These are phyloP conservation scores for Allodekkera sacchari DNA, from an alignment of 805 yeast genomes.

Conservation along the genomic window DNA sequence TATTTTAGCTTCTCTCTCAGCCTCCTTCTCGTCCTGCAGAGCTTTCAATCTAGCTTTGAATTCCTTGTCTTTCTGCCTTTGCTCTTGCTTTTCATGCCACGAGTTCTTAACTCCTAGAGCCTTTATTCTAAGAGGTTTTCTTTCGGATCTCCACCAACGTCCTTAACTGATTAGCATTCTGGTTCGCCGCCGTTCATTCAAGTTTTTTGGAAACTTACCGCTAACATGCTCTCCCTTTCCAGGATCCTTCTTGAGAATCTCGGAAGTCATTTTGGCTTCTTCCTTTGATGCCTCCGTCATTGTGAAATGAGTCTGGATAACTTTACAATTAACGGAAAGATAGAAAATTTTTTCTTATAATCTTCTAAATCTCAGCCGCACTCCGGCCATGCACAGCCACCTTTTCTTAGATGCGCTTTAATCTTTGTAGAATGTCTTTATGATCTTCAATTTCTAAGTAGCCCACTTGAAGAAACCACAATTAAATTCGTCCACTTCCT, in stretches of 20 bases:
- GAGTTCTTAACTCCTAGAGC: constrained; percentile 51
- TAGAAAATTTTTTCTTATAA: not conserved
- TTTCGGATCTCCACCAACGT: constrained; percentile 64
- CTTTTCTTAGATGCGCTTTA: no score
- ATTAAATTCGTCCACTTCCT: constrained; percentile 21
- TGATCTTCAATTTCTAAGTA: constrained; percentile 10
- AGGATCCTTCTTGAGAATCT: constrained; percentile 12
- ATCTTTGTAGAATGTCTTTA: no score
- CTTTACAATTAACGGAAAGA: not conserved
- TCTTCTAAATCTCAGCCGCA: no score
- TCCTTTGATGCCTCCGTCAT: constrained; percentile 3
- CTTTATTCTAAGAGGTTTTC: constrained; percentile 58
- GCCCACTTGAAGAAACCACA: constrained; percentile 53
- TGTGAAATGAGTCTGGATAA: not conserved
- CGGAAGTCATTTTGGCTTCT: constrained; percentile 3
- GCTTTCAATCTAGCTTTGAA: constrained; percentile 62
- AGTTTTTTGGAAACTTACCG: constrained; percentile 14
- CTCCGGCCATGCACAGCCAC: no score
- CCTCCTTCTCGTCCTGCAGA: constrained; percentile 71
- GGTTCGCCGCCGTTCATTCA: no score
- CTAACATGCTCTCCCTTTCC: constrained; percentile 23
- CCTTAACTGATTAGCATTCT: constrained; percentile 41
- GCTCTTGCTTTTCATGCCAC: constrained; percentile 62
- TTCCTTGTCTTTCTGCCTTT: constrained; percentile 56
- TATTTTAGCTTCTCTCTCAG: constrained; percentile 43